Conservation (phyloP, 1,139 yeast species). For the Candida buenavistaensis region DNA sequence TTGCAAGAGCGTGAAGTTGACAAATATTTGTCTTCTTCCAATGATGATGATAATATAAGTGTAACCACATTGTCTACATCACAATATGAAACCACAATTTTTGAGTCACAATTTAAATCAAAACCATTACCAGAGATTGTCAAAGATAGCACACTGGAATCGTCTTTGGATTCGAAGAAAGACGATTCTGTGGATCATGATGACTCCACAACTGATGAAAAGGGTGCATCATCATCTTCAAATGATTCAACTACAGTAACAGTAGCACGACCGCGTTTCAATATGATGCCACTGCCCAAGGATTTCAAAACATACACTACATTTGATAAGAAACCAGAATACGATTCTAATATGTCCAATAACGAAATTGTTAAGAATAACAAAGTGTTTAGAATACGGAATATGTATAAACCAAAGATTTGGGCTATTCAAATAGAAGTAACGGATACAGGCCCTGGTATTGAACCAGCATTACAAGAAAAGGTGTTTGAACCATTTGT, state of each 20-base stretch:
- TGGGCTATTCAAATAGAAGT: constrained; percentile 78
- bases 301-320: constrained; percentile 12
- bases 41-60: constrained; percentile 24
- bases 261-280: constrained; percentile 5
- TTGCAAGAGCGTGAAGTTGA: constrained; percentile 3
- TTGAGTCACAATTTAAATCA: constrained; percentile 47
- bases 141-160: background rate
- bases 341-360: constrained; percentile 9
- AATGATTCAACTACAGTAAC: constrained; percentile 4
- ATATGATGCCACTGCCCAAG: constrained; percentile 11
- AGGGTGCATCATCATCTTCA: background rate
- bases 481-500: constrained; percentile 94
- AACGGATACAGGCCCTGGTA: constrained; percentile 91
- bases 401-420: constrained; percentile 39
- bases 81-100: constrained; percentile 55
- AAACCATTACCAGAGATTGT: constrained; percentile 33
- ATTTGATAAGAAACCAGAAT: constrained; percentile 10
- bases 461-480: constrained; percentile 73
- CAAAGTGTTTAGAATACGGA: constrained; percentile 36
- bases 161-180: too few relatives aligned
- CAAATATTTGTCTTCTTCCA: constrained; percentile 1
- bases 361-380: constrained; percentile 31
- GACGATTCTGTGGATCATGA: constrained; percentile 3
- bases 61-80: constrained; percentile 49
- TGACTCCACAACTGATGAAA: background rate